Conservation (phyloP, 495 filamentous ascomycete species). For the Massariosphaeria phaeospora region DNA sequence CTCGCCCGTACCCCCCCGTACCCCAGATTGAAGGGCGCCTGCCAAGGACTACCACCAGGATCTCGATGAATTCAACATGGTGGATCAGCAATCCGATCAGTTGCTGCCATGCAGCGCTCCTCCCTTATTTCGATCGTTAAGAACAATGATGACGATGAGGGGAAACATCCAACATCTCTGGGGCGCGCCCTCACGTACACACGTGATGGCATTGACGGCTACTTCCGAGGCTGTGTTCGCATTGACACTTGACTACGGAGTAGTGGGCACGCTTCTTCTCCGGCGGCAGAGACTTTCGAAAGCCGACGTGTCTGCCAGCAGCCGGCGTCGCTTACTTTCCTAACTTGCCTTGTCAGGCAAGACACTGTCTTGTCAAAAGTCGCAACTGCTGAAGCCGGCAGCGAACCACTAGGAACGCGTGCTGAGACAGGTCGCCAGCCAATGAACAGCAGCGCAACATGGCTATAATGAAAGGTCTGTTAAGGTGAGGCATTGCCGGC, state of each 20-base stretch:
- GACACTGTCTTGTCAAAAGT: slow-evolving; percentile 7
- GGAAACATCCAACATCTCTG: not conserved
- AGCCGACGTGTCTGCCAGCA: not conserved
- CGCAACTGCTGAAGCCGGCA: too few relatives aligned
- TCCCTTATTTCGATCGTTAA: slow-evolving; percentile 14
- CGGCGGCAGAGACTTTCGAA: too few relatives aligned
- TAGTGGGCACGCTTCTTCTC: too few relatives aligned
- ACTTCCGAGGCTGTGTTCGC: too few relatives aligned
- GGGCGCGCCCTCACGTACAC: slow-evolving; percentile 5
- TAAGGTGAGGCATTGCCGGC: slow-evolving; percentile 26
- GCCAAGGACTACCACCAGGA: slow-evolving; percentile 4
- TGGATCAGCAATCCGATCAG: slow-evolving; percentile 21
- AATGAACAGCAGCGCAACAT: not conserved
- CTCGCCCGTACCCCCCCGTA: slow-evolving; percentile 3
- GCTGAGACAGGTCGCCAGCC: slow-evolving; percentile 26
- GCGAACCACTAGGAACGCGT: slow-evolving; percentile 17
- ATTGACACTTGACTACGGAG: too few relatives aligned
- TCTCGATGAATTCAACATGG: not conserved
- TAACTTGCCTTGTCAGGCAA: too few relatives aligned
- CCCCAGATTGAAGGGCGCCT: slow-evolving; percentile 27
- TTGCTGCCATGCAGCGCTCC: slow-evolving; percentile 29
- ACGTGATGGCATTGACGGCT: slow-evolving; percentile 21
- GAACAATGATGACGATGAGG: slow-evolving; percentile 17
- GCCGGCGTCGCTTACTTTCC: too few relatives aligned
- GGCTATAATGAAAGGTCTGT: slow-evolving; percentile 19